These are phyloP conservation scores for Diaporthe amygdali DNA, from an alignment of 2,329 filamentous ascomycete genomes.

Conservation along the genomic window DNA sequence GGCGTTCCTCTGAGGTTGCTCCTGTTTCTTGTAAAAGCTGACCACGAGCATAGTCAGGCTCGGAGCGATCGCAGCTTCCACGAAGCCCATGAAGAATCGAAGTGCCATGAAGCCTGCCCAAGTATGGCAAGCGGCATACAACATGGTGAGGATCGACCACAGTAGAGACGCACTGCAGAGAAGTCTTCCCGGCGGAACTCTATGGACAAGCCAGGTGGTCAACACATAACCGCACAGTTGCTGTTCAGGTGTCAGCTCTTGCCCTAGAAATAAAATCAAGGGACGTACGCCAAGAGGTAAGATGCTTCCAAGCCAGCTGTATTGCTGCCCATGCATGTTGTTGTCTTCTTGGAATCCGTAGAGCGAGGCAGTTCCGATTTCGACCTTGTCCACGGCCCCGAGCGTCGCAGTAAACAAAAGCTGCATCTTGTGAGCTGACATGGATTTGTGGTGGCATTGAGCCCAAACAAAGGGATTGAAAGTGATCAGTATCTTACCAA, in stretches of 20 bases:
- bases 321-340: slow-evolving; percentile 37
- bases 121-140: slow-evolving; percentile 32
- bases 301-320: slow-evolving; percentile 39
- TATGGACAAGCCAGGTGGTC: slow-evolving; percentile 34
- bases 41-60: slow-evolving; percentile 41
- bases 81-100: slow-evolving; percentile 41
- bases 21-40: slow-evolving; percentile 43
- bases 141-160: slow-evolving; percentile 36
- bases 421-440: slow-evolving; percentile 21
- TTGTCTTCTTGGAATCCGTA: slow-evolving; percentile 41
- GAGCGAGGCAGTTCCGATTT: slow-evolving; percentile 38
- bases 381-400: slow-evolving; percentile 38
- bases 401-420: slow-evolving; percentile 35
- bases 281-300: slow-evolving; percentile 34
- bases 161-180: slow-evolving; percentile 33
- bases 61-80: slow-evolving; percentile 41
- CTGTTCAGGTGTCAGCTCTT: slow-evolving; percentile 19
- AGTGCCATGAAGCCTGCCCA: slow-evolving; percentile 39
- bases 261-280: background rate
- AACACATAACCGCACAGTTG: slow-evolving; percentile 31
- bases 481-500: slow-evolving; percentile 27
- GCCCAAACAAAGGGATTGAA: background rate
- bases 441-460: background rate
- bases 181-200: slow-evolving; percentile 34
- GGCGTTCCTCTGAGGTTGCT: slow-evolving; percentile 41